phyloP scores from a whole-genome alignment of 1,139 yeast genomes.

The Wickerhamomyces sp. region DNA sequence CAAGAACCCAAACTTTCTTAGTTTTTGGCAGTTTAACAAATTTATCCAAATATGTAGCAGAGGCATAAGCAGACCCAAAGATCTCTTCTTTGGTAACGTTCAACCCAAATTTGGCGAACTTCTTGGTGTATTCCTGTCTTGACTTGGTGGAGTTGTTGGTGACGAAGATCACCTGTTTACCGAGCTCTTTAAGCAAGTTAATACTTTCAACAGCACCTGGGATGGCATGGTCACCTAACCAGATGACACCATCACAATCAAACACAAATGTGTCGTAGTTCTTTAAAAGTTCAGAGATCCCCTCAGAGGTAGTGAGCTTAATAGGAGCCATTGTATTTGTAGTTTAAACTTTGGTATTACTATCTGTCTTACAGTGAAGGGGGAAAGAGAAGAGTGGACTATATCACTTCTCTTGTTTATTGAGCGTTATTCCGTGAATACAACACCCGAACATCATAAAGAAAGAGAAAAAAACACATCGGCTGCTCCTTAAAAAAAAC shows the following conservation, averaged over 20 bases:
- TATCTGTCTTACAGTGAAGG: too few relatives aligned
- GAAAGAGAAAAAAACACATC: too few relatives aligned
- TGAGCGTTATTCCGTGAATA: too few relatives aligned
- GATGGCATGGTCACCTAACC: slow-evolving; percentile 74
- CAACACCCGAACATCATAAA: too few relatives aligned
- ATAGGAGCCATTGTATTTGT: slow-evolving; percentile 24
- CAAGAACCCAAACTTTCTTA: slow-evolving; percentile 82
- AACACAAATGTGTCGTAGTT: slow-evolving; percentile 77
- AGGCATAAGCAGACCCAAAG: slow-evolving; percentile 88
- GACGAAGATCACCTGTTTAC: slow-evolving; percentile 77
- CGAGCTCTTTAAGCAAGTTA: slow-evolving; percentile 41
- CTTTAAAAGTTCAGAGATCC: slow-evolving; percentile 50
- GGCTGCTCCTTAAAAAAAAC: too few relatives aligned
- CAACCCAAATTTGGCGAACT: slow-evolving; percentile 74
- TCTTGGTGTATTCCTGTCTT: slow-evolving; percentile 65
- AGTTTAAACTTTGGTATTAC: too few relatives aligned
- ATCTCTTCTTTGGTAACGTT: slow-evolving; percentile 65
- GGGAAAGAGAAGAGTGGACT: too few relatives aligned
- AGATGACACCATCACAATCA: slow-evolving; percentile 92
- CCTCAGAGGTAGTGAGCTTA: slow-evolving; percentile 41
- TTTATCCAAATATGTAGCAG: slow-evolving; percentile 80
- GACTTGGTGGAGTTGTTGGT: slow-evolving; percentile 95
- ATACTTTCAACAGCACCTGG: slow-evolving; percentile 72
- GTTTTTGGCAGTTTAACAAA: slow-evolving; percentile 65
- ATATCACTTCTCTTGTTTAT: too few relatives aligned